Evolutionary conservation across 2,329 filamentous ascomycete species (phyloP).

Genomic region (Cladosporium sp.): DNA sequence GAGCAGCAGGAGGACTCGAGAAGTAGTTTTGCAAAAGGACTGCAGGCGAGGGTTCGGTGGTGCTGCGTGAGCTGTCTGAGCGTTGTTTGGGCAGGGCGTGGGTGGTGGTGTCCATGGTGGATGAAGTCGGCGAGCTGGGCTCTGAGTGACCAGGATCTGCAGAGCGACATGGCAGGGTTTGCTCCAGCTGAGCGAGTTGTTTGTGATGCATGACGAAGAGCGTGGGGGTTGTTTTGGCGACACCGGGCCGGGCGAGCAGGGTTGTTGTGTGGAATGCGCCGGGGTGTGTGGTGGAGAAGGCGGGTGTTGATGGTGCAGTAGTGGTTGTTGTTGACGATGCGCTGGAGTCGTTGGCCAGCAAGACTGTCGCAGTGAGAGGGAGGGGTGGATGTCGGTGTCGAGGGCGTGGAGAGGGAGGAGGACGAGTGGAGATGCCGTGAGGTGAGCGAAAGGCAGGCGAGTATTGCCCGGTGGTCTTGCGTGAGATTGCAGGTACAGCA

Average conservation of each 20-base stretch:
- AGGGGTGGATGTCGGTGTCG: background rate
- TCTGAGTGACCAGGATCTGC: background rate
- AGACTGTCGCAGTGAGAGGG: constrained; percentile 4
- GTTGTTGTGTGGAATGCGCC: constrained; percentile 9
- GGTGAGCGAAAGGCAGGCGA: background rate
- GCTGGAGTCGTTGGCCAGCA: constrained; percentile 13
- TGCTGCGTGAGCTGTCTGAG: constrained; percentile 30
- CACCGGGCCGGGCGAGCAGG: constrained; percentile 7
- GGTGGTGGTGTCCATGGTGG: constrained; percentile 4
- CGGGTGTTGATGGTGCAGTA: background rate
- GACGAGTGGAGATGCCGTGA: background rate
- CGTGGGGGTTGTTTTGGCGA: constrained; percentile 11
- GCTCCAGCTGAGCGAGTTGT: background rate
- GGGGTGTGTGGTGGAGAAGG: background rate
- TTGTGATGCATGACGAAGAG: constrained; percentile 13
- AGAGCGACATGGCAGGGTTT: constrained; percentile 3
- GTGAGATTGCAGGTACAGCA: constrained; percentile 11
- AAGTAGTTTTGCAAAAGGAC: constrained; percentile 32
- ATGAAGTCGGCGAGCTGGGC: background rate
- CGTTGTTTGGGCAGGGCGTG: constrained; percentile 20
- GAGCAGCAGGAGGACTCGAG: constrained; percentile 29
- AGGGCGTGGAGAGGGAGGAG: background rate
- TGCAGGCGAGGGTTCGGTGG: constrained; percentile 41
- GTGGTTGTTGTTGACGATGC: background rate
- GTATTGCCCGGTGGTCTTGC: background rate